Base-by-base conservation (phyloP, 2,329 filamentous ascomycete genomes). In the Sclerotinia spermophila region DNA sequence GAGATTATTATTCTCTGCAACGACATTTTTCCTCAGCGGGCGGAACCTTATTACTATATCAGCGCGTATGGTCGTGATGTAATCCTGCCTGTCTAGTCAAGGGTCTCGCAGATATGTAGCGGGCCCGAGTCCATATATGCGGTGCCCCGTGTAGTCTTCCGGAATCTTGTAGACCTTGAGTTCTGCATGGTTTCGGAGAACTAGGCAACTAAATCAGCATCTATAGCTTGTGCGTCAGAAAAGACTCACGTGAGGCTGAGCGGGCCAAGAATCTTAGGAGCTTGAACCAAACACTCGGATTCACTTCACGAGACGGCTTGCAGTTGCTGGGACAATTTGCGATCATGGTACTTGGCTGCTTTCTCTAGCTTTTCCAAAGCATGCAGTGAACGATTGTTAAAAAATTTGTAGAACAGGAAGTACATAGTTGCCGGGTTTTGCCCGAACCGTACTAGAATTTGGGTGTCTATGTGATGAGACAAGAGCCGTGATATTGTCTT, bases 111-210 rank as follows among this genome's bases (percentile, higher is more conserved):
- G 44, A 64, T 64, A 51, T 64, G 61, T 30, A 64, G 44, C 61
- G 61, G 61, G 61, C 61, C 61, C 61, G 61, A 64, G 61, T 64
- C 61, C 61, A 38, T 51, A 64, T 7, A 38, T 64, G 44, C 8
- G 42, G 44, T 38, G 17, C 27, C 24, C n/a, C 6, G 15, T n/a
- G 61, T 27, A 15, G 61, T 19, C 38, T 24, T 51, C 7, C 24
- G 24, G 30, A 33, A 64, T 33, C 33, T 38, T 51, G 44, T 24
- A 51, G 61, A 64, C 61, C 61, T 44, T 64, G 61, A 64, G 61
- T 64, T 64, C 44, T 64, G 44, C 61, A 64, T 38, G 61, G 44
- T 64, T 15, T 64, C 15, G 44, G 61, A 30, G 61, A 64, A 27
- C 44, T 30, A 64, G 44, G 61, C 44, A 64, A 38, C 61, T 6